Evolutionary conservation across 2,329 filamentous ascomycete species (phyloP), one percentile per base, ranked within the genome.

Genomic region (Hypoxylon sp.): DNA sequence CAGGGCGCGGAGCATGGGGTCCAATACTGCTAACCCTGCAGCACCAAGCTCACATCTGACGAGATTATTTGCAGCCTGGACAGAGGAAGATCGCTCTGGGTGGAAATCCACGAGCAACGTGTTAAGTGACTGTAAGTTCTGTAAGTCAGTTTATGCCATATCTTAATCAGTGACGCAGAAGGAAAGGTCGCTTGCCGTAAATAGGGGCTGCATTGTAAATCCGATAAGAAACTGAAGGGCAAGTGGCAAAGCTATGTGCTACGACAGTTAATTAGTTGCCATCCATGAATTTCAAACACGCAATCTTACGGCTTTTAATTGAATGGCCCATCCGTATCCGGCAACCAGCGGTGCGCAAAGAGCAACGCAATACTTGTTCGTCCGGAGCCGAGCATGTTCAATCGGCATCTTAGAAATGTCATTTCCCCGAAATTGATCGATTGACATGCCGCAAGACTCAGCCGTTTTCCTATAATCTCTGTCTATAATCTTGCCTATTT

Each of bases 161-260:
- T 11, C 14, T n/a, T 8, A 11, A 11, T 1, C n/a, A n/a, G 33
- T 17, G n/a, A 31, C n/a, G 11, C 3, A 37, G 24, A 37, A 11
- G 3, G 8, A 11, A 22, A 46, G 9, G 8, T n/a, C 14, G 14
- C 53, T 31, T 29, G 19, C 53, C n/a, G 53, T 57, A 13, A 57
- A 57, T 19, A 57, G 37, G 37, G 53, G 53, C 39, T 57, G 53
- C 37, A 57, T 57, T 3, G 53, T 57, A 5, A 57, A 57, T 3
- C 53, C 53, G 37, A 57, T 46, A 3, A 57, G 37, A 33, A 57
- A 57, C 17, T 57, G 53, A 44, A 57, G 35, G 14, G 29, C 22
- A 3, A 57, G 37, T 13, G 37, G 24, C 17, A 57, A 9, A 33
- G 53, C 53, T 37, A 57, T 57, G 46, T 57, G 35, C 53, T 57